Evolutionary conservation across 176 grass and related monocot genomes (phyloP), one percentile per base, ranked within the genome.

Genomic region (Tillandsia fasciculata): DNA sequence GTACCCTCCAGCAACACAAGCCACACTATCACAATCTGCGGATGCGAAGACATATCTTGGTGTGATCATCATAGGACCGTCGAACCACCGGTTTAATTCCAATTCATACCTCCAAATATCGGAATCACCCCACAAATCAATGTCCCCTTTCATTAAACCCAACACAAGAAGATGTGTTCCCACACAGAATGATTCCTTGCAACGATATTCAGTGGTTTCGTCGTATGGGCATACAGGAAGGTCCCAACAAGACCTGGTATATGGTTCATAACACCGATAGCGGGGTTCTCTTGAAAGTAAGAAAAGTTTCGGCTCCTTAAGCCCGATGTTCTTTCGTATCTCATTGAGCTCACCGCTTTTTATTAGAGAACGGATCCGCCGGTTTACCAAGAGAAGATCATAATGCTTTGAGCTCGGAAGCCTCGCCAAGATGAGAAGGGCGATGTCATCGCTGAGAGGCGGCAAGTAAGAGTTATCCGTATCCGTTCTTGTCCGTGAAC

Each of bases 61-160:
- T 8, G 17, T 65, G 63, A 65, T 65, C 63, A 65, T 65, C 18
- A 27, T 11, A 26, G 63, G 63, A 9, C 63, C 63, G 8, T 27
- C 11, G 63, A 65, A 26, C 63, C 63, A 65, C 20, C 9, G 9
- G 3, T 65, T 26, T 26, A 26, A 27, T 3, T 24, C 20, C 24
- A 65, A 65, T 11, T 65, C 63, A 24, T 65, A 65, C 10, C 20
- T 65, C 63, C 63, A 65, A 26, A 65, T 65, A 65, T 26, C 63
- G 11, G 63, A 26, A 6, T 26, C 63, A 26, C 29, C 6, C 29
- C 3, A 33, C 3, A 33, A 0, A 33, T 6, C 29, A 33, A 0
- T 6, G 29, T 33, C 29, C 29, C 3, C 63, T 29, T 9, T 65
- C 5, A 26, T 11, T 11, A 26, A 29, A 4, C 63, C 63, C 28